These are phyloP conservation scores for Capsella rubella DNA, from an alignment of 441 rosid species.

Conservation along the genomic window DNA sequence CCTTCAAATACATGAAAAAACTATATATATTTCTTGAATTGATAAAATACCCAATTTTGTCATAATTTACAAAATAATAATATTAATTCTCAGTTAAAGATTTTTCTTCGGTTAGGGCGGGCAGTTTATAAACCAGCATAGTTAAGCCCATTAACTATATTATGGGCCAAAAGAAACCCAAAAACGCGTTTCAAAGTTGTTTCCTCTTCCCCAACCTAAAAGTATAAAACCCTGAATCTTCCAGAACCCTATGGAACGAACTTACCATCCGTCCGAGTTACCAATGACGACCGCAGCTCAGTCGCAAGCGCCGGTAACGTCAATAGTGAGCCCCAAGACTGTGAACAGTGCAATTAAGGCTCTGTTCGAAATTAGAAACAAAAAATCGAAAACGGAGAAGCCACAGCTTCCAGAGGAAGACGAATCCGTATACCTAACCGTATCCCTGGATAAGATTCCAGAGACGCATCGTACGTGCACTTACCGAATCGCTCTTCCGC, in stretches of 20 bases:
- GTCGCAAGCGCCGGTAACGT: neutral
- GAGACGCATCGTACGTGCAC: conserved; percentile 61
- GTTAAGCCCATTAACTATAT: conserved; percentile 9
- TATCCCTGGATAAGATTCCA: conserved; percentile 77
- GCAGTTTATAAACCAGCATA: neutral
- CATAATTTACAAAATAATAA: neutral
- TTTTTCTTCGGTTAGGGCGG: neutral
- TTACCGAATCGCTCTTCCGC: conserved; percentile 63
- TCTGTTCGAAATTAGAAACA: conserved; percentile 67
- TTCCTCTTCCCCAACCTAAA: neutral
- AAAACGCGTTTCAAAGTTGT: neutral
- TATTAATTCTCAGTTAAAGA: neutral
- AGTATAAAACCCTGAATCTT: conserved; percentile 22
- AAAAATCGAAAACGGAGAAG: conserved; percentile 54
- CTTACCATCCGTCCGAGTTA: neutral
- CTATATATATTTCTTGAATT: neutral
- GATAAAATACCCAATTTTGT: neutral
- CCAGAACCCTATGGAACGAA: neutral
- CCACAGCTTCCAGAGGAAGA: conserved; percentile 83
- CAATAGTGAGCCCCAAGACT: conserved; percentile 31
- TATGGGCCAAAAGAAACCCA: conserved; percentile 8
- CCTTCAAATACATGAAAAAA: no score
- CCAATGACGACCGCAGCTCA: conserved; percentile 27
- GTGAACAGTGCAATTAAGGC: conserved; percentile 61
- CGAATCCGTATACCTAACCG: conserved; percentile 69